Conservation (phyloP, 306 rosid genomes). For the Quercus engelmannii region DNA sequence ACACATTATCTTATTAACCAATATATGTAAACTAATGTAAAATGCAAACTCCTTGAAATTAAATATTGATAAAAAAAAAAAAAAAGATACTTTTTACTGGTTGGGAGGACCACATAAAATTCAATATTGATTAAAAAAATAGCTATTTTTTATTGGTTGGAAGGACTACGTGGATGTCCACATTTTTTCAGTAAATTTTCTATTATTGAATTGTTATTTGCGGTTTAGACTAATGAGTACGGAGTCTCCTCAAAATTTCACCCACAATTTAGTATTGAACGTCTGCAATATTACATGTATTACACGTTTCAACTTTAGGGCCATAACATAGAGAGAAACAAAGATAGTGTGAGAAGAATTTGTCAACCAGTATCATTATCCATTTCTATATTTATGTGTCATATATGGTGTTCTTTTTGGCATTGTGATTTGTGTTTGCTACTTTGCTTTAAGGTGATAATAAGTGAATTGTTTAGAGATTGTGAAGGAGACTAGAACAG, state of each 20-base stretch:
- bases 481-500: neutral
- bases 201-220: neutral
- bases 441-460: neutral
- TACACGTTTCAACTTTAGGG: neutral
- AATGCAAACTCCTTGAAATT: too few relatives aligned
- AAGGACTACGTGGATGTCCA: too few relatives aligned
- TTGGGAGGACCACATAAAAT: too few relatives aligned
- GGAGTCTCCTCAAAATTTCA: neutral
- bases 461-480: neutral
- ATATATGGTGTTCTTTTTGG: too few relatives aligned
- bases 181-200: too few relatives aligned
- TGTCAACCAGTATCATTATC: neutral
- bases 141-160: too few relatives aligned
- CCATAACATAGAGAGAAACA: neutral
- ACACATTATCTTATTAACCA: too few relatives aligned
- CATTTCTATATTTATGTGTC: slow-evolving; percentile 12
- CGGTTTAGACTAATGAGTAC: neutral
- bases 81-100: too few relatives aligned
- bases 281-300: neutral
- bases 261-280: neutral
- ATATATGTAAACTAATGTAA: too few relatives aligned
- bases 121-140: too few relatives aligned
- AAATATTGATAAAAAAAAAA: too few relatives aligned
- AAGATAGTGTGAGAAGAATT: neutral
- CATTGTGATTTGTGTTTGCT: neutral